Evolutionary conservation across 2,329 filamentous ascomycete species (phyloP).

Genomic region (Arachnomyces sp.): DNA sequence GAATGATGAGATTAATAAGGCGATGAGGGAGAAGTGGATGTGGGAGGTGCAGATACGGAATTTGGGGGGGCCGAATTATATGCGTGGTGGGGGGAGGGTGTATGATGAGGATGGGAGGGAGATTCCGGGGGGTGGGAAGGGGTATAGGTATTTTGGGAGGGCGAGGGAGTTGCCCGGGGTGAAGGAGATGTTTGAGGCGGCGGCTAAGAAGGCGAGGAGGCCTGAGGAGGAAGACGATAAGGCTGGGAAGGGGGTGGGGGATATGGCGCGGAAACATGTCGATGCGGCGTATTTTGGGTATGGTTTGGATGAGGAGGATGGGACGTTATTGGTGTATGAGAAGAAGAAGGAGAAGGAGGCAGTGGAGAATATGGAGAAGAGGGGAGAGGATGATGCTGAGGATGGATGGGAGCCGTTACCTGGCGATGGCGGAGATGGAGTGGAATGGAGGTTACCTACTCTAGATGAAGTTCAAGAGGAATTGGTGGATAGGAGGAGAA

Average conservation of each 20-base stretch:
- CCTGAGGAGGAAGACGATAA: slow-evolving; percentile 61
- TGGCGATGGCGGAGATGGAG: slow-evolving; percentile 75
- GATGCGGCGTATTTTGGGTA: slow-evolving; percentile 96
- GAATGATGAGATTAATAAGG: slow-evolving; percentile 98
- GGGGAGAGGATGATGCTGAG: slow-evolving; percentile 50
- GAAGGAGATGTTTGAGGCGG: slow-evolving; percentile 88
- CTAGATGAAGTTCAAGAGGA: slow-evolving; percentile 91
- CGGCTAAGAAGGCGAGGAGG: slow-evolving; percentile 53
- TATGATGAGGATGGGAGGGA: slow-evolving; percentile 68
- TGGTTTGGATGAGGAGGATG: slow-evolving; percentile 85
- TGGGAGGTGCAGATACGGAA: slow-evolving; percentile 97
- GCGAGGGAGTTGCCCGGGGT: slow-evolving; percentile 87
- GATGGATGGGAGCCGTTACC: slow-evolving; percentile 78
- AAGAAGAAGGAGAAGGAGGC: slow-evolving; percentile 74
- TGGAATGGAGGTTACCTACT: slow-evolving; percentile 73
- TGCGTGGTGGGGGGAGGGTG: slow-evolving; percentile 61
- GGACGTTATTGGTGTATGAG: slow-evolving; percentile 71
- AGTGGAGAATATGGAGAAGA: slow-evolving; percentile 54
- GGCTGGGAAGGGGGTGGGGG: slow-evolving; percentile 35
- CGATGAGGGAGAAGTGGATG: slow-evolving; percentile 98
- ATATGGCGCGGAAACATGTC: slow-evolving; percentile 55
- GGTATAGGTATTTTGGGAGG: slow-evolving; percentile 89
- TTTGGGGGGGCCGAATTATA: slow-evolving; percentile 94
- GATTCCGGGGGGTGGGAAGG: slow-evolving; percentile 66
- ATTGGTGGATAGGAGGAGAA: slow-evolving; percentile 73